Conservation (phyloP, 176 grass and related monocot genomes). For the Zoysia japonica region DNA sequence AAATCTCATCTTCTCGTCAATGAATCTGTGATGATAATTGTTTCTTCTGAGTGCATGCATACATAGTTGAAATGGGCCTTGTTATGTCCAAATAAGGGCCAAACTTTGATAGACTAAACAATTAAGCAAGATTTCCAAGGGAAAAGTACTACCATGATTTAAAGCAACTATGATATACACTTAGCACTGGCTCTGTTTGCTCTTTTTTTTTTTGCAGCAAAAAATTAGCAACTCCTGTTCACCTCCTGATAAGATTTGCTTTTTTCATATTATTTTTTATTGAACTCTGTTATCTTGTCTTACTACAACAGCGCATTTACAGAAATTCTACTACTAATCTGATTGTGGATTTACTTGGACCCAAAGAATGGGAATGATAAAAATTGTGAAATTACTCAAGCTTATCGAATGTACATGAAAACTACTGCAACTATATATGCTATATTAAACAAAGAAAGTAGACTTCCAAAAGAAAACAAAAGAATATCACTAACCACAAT, state of each 20-base stretch:
- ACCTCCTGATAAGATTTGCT: not conserved
- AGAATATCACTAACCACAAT: constrained; percentile 64
- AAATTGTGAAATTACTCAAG: not conserved
- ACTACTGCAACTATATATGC: not conserved
- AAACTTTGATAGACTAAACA: not conserved
- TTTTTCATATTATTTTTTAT: not conserved
- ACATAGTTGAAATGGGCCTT: not conserved
- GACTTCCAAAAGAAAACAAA: not conserved
- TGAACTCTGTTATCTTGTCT: not conserved
- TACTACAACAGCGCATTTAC: constrained; percentile 8
- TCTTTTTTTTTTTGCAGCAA: not conserved
- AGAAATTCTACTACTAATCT: not conserved
- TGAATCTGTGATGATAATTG: not conserved
- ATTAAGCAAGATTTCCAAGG: not conserved
- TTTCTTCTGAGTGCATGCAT: not conserved
- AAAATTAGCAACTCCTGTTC: constrained; percentile 1
- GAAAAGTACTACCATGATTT: not conserved
- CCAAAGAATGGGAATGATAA: not conserved
- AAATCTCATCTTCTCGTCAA: not conserved
- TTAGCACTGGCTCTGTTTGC: not conserved
- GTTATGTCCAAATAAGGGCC: not conserved
- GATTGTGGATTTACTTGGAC: not conserved
- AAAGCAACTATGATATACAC: constrained; percentile 1
- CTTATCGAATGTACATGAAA: constrained; percentile 22
- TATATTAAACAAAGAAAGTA: not conserved